Base-by-base conservation (phyloP, 1,284 basidiomycete genomes). In the Sphagnurus paluster region DNA sequence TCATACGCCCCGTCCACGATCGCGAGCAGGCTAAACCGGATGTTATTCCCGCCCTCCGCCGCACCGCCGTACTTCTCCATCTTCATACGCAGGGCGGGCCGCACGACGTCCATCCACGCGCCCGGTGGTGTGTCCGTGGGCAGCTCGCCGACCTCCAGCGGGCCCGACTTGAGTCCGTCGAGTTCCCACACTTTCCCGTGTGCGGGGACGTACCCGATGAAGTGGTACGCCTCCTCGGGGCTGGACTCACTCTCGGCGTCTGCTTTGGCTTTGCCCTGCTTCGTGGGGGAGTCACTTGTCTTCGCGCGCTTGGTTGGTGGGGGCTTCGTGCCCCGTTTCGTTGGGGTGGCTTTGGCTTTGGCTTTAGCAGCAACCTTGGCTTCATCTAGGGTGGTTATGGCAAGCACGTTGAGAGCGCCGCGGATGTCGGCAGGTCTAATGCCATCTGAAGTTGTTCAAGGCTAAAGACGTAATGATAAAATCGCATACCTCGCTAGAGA, bases 171-270 rank as follows among this genome's bases (percentile, higher is more conserved):
- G 44, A 77, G 64, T 6, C 74, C 74, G 53, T 75, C 74, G 40
- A 84, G 72, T 58, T 84, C 80, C 80, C 80, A 84, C 8, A 83
- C 80, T 53, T 80, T 80, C 3, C 79, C 79, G 50, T 73, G 66
- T 0, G 74, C 74, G 4, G 80, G 80, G 20, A 82, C 77, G 54
- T 82, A 84, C 9, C 77, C 79, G 48, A 82, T 80, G 66, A 80
- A 84, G 57, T 84, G 80, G 61, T 75, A 84, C 0, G 68, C 66
- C 40, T 80, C 79, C 46, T 77, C 67, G 24, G 64, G 59, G 19
- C 66, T 62, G 4, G 57, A 54, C 53, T 55, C 21, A 59, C 57
- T 10, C 56, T 48, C 17, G 49, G 46, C 13, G 51, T 57, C 42
- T 45, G 49, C 40, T 58, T 68, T 46, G 50, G 42, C 28, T 55